Conservation (phyloP, 495 filamentous ascomycete genomes). For the Trichoderma virens region DNA sequence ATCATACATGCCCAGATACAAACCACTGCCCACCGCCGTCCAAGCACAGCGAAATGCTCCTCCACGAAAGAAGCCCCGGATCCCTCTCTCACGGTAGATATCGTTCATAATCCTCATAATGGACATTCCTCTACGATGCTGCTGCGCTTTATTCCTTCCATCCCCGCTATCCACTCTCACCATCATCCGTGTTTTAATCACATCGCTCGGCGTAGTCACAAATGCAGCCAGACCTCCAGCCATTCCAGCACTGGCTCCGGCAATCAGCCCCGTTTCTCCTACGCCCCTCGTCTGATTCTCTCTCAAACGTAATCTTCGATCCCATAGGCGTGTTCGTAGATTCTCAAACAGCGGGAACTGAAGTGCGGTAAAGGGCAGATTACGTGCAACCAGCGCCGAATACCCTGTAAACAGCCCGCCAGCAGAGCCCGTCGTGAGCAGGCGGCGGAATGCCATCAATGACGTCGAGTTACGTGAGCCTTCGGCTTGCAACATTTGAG, state of each 20-base stretch:
- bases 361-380: conserved; percentile 78
- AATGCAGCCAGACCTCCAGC: conserved; percentile 64
- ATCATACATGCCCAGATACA: conserved; percentile 86
- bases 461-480: conserved; percentile 27
- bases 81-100: conserved; percentile 54
- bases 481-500: conserved; percentile 54
- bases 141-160: conserved; percentile 20
- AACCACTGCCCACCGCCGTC: conserved; percentile 71
- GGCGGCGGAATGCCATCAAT: conserved; percentile 33
- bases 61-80: conserved; percentile 71
- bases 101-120: conserved; percentile 52
- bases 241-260: conserved; percentile 58
- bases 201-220: conserved; percentile 74
- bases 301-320: conserved; percentile 17
- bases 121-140: conserved; percentile 13
- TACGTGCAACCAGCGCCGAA: conserved; percentile 66
- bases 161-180: conserved; percentile 37
- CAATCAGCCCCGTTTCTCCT: conserved; percentile 57
- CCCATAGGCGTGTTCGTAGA: conserved; percentile 38
- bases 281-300: conserved; percentile 20
- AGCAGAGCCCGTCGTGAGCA: conserved; percentile 23
- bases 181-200: conserved; percentile 78
- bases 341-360: conserved; percentile 85
- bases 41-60: conserved; percentile 65
- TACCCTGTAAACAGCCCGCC: conserved; percentile 65